Percentiles rank a stretch among this genome's conserved stretches.
These are phyloP conservation scores for Anethum foeniculum DNA, from an alignment of 140 eudicot species.

Conservation along the genomic window DNA sequence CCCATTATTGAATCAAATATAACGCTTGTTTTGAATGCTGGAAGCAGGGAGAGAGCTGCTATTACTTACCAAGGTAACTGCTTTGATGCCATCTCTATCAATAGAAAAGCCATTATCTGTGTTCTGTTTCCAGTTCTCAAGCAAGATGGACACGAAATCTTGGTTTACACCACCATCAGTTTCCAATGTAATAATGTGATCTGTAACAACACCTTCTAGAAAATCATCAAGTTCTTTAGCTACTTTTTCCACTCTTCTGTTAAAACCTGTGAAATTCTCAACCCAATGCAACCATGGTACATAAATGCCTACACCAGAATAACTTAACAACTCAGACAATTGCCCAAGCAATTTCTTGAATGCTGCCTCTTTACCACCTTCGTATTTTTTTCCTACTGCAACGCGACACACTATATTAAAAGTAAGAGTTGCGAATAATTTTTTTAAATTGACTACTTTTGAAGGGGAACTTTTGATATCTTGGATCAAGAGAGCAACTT, in stretches of 20 bases:
- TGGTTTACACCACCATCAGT: neutral
- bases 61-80: constrained; percentile 24
- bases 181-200: constrained; percentile 14
- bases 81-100: constrained; percentile 22
- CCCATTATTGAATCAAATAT: neutral
- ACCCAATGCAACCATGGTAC: constrained; percentile 43
- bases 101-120: constrained; percentile 1
- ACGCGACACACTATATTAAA: constrained; percentile 24
- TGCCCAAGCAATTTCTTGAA: constrained; percentile 24
- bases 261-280: neutral
- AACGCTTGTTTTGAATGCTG: too few relatives aligned
- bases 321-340: constrained; percentile 27
- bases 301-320: constrained; percentile 23
- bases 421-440: constrained; percentile 13
- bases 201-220: constrained; percentile 32
- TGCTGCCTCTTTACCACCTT: constrained; percentile 27
- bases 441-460: constrained; percentile 16
- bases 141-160: constrained; percentile 24
- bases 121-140: constrained; percentile 21
- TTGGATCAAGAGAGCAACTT: constrained; percentile 18
- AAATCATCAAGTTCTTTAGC: constrained; percentile 28
- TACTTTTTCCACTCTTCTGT: constrained; percentile 30
- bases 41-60: too few relatives aligned
- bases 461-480: constrained; percentile 1
- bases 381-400: neutral